phyloP scores from a whole-genome alignment of 768 basidiomycete species.

The Leucocoprinus leucothites region DNA sequence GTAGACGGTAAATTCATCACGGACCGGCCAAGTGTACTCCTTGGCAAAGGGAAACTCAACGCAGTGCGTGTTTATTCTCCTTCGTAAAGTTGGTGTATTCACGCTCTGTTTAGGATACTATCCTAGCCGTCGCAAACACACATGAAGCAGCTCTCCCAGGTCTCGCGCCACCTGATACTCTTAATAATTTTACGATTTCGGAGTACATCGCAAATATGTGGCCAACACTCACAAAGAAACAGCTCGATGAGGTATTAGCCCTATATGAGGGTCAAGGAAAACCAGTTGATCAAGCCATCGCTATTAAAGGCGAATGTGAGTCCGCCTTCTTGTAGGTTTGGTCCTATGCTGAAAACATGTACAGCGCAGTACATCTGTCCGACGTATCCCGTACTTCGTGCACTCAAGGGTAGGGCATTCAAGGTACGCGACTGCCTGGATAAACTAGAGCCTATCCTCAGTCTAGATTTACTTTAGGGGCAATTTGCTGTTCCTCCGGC shows the following conservation, averaged over 20 bases:
- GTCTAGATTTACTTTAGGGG: conserved; percentile 23
- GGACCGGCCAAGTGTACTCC: conserved; percentile 35
- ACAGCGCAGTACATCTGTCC: conserved; percentile 45
- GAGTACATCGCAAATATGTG: conserved; percentile 35
- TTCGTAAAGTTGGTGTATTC: neutral
- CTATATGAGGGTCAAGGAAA: conserved; percentile 4
- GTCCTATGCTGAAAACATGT: neutral
- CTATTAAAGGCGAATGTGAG: conserved; percentile 14
- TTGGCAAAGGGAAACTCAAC: conserved; percentile 36
- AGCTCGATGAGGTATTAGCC: conserved; percentile 16
- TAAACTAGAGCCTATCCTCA: neutral
- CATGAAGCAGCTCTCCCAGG: conserved; percentile 35
- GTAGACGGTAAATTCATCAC: conserved; percentile 46
- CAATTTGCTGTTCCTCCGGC: conserved; percentile 40
- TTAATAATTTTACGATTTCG: conserved; percentile 21
- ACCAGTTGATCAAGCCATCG: conserved; percentile 6
- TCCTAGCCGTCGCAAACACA: conserved; percentile 35
- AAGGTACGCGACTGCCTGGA: conserved; percentile 30
- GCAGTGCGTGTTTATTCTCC: conserved; percentile 27
- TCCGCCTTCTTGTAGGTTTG: conserved; percentile 11
- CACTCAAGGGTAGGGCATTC: conserved; percentile 26
- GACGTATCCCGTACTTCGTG: conserved; percentile 33
- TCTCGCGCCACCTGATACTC: conserved; percentile 31
- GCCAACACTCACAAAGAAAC: conserved; percentile 27
- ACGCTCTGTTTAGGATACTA: neutral